Conservation (phyloP, 257 asterid genomes). For the Solanum arcanum region DNA sequence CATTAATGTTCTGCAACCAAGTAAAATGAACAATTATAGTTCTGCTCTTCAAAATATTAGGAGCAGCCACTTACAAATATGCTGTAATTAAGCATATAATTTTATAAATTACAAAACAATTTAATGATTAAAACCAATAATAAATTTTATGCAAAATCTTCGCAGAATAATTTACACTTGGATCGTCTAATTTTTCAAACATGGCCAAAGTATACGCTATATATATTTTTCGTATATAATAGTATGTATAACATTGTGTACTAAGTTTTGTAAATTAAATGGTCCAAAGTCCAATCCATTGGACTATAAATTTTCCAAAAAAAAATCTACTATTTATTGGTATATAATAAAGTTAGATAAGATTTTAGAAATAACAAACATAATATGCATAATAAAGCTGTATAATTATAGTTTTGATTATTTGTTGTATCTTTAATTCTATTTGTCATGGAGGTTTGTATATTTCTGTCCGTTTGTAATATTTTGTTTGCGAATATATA, state of each 20-base stretch:
- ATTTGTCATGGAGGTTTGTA: too few relatives aligned
- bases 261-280: background rate
- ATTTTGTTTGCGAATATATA: too few relatives aligned
- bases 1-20: background rate
- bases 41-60: background rate
- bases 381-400: too few relatives aligned
- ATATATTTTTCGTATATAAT: background rate
- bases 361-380: background rate
- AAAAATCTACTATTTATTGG: background rate
- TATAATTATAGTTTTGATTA: too few relatives aligned
- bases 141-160: background rate
- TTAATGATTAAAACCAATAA: background rate
- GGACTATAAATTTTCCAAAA: background rate
- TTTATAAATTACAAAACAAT: background rate
- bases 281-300: background rate
- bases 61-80: background rate
- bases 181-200: too few relatives aligned
- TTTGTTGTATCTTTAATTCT: too few relatives aligned
- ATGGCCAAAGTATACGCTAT: too few relatives aligned
- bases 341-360: too few relatives aligned
- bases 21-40: background rate
- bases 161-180: background rate
- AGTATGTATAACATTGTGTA: background rate
- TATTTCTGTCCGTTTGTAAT: too few relatives aligned
- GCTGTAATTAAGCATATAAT: background rate